Evolutionary conservation across 768 basidiomycete genomes (phyloP).

Genomic region (Hydnum rufescens): DNA sequence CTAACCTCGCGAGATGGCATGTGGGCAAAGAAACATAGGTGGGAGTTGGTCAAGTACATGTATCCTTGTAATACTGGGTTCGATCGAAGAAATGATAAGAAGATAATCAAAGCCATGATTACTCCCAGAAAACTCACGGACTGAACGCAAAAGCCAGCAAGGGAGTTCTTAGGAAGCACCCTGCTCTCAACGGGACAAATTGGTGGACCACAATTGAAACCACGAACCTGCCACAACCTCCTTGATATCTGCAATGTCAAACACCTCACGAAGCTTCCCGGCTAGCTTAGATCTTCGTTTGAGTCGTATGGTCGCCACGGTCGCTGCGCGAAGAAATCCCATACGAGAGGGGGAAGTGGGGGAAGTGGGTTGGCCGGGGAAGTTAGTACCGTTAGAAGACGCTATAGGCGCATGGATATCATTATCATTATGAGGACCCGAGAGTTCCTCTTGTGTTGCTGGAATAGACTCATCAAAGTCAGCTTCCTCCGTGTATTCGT

Average conservation of each 20-base stretch:
- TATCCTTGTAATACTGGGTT: slow-evolving; percentile 79
- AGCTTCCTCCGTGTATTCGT: not conserved
- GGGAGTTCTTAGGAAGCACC: slow-evolving; percentile 47
- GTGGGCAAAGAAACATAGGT: slow-evolving; percentile 92
- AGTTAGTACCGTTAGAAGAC: too few relatives aligned
- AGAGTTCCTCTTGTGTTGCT: not conserved
- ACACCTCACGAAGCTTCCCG: slow-evolving; percentile 77
- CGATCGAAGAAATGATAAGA: not conserved
- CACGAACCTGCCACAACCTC: slow-evolving; percentile 67
- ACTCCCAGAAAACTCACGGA: slow-evolving; percentile 38
- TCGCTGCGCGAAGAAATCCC: slow-evolving; percentile 26
- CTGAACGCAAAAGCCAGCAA: slow-evolving; percentile 80
- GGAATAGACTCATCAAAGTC: not conserved
- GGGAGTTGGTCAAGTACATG: slow-evolving; percentile 86
- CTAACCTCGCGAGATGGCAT: slow-evolving; percentile 75
- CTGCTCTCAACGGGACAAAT: not conserved
- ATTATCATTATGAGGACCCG: not conserved
- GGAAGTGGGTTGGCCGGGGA: not conserved
- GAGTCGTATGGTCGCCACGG: slow-evolving; percentile 53
- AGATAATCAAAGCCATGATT: not conserved
- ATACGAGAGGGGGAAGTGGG: slow-evolving; percentile 1
- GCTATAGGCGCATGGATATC: too few relatives aligned
- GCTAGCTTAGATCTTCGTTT: slow-evolving; percentile 55
- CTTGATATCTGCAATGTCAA: slow-evolving; percentile 56
- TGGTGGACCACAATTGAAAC: not conserved